These are phyloP conservation scores for Sugiyamaella marilandica DNA, from an alignment of 805 yeast species.

Conservation along the genomic window DNA sequence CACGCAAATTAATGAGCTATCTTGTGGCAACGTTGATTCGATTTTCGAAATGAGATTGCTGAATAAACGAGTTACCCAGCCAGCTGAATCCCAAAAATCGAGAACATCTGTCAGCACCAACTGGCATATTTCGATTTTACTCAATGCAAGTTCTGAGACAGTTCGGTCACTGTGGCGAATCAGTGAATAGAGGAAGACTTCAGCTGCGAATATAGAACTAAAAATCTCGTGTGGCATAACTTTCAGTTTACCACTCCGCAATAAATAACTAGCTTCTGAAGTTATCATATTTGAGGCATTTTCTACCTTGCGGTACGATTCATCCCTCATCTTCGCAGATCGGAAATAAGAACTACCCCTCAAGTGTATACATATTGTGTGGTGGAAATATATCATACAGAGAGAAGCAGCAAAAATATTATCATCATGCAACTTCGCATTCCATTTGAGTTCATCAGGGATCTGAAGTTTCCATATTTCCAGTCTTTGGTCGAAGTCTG, in stretches of 20 bases:
- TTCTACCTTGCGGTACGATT: constrained; percentile 1
- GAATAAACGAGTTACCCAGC: constrained; percentile 11
- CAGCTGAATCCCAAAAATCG: constrained; percentile 20
- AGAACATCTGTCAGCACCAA: constrained; percentile 12
- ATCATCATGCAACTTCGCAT: neutral
- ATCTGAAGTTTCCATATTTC: constrained; percentile 9
- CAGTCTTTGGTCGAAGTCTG: neutral
- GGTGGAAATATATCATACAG: constrained; percentile 12
- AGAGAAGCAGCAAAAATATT: constrained; percentile 5
- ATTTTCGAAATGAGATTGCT: neutral
- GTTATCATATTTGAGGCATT: constrained; percentile 2
- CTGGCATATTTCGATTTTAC: constrained; percentile 11
- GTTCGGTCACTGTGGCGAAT: neutral
- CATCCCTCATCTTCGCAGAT: constrained; percentile 4
- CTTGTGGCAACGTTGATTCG: neutral
- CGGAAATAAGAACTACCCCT: constrained; percentile 10
- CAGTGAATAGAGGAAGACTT: constrained; percentile 3
- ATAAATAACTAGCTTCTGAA: neutral
- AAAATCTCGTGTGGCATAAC: constrained; percentile 10
- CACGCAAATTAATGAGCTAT: neutral
- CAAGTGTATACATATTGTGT: constrained; percentile 12
- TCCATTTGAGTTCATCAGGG: constrained; percentile 14
- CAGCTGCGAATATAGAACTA: constrained; percentile 10
- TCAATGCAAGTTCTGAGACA: constrained; percentile 4
- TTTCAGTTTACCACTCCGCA: neutral